Evolutionary conservation across 768 basidiomycete genomes (phyloP).

Genomic region (Mycena crocata): DNA sequence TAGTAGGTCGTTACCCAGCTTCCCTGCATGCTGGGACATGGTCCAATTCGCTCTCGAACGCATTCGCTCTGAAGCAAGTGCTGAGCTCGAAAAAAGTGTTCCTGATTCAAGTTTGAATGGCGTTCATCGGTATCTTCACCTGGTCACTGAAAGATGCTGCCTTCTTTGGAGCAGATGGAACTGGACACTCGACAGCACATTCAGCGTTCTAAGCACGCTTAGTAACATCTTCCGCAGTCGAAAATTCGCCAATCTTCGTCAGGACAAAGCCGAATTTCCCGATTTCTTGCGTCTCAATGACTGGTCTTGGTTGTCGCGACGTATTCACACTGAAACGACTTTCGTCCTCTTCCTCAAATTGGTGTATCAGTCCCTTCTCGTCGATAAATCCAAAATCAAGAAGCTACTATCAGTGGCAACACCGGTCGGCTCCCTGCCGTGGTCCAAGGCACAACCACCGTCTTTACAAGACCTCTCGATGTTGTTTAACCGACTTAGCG

Average conservation of each 20-base stretch:
- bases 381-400: constrained; percentile 59
- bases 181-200: constrained; percentile 75
- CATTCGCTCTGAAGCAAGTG: constrained; percentile 66
- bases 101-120: constrained; percentile 55
- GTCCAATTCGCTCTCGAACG: constrained; percentile 67
- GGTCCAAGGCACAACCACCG: constrained; percentile 65
- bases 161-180: constrained; percentile 80
- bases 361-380: constrained; percentile 62
- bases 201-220: constrained; percentile 69
- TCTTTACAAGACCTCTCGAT: constrained; percentile 70
- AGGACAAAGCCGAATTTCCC: constrained; percentile 75
- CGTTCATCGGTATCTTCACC: constrained; percentile 77
- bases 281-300: constrained; percentile 72
- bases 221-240: constrained; percentile 82
- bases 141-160: constrained; percentile 79
- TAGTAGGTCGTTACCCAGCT: constrained; percentile 39
- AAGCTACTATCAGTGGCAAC: constrained; percentile 79
- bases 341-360: constrained; percentile 88
- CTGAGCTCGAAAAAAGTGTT: constrained; percentile 53
- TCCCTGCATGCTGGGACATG: constrained; percentile 72
- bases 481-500: constrained; percentile 85
- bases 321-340: constrained; percentile 71
- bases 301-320: constrained; percentile 61
- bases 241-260: constrained; percentile 77
- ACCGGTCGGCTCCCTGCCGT: constrained; percentile 77